phyloP scores from a whole-genome alignment of 306 rosid genomes.

The Cicer yamashitae region DNA sequence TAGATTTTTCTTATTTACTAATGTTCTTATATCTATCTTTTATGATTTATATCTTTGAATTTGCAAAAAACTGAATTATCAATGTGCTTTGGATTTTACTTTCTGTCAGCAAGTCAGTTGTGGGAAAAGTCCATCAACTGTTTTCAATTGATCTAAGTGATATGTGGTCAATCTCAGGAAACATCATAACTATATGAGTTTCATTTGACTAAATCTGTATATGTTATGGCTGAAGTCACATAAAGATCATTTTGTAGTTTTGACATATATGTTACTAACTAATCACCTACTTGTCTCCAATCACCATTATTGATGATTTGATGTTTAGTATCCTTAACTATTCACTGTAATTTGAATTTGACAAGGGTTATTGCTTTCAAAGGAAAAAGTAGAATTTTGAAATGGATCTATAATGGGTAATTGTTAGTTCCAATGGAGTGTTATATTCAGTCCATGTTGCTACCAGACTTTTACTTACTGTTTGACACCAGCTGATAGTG shows the following conservation, averaged over 20 bases:
- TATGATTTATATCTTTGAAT: conserved; percentile 19
- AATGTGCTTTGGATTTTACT: conserved; percentile 13
- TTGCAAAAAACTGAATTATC: conserved; percentile 21
- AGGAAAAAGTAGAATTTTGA: not conserved
- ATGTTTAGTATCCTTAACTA: not conserved
- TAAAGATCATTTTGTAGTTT: not conserved
- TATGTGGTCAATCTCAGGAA: conserved; percentile 19
- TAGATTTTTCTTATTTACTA: conserved; percentile 16
- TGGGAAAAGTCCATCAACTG: conserved; percentile 19
- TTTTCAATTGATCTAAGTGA: conserved; percentile 11
- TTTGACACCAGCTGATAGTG: conserved; percentile 7
- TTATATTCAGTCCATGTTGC: not conserved
- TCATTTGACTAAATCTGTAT: conserved; percentile 12
- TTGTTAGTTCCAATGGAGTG: not conserved
- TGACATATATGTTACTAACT: not conserved
- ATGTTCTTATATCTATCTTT: conserved; percentile 17
- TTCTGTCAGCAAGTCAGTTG: conserved; percentile 16
- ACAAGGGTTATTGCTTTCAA: not conserved
- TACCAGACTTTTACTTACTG: not conserved
- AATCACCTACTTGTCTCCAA: not conserved
- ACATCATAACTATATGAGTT: conserved; percentile 17
- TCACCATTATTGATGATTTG: conserved; percentile 3
- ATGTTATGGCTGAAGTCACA: not conserved
- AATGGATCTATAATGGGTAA: not conserved
- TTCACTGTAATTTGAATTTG: conserved; percentile 9